Evolutionary conservation across 495 filamentous ascomycete species (phyloP), one percentile per base, ranked within the genome.

Genomic region (Schizothecium vesticola): DNA sequence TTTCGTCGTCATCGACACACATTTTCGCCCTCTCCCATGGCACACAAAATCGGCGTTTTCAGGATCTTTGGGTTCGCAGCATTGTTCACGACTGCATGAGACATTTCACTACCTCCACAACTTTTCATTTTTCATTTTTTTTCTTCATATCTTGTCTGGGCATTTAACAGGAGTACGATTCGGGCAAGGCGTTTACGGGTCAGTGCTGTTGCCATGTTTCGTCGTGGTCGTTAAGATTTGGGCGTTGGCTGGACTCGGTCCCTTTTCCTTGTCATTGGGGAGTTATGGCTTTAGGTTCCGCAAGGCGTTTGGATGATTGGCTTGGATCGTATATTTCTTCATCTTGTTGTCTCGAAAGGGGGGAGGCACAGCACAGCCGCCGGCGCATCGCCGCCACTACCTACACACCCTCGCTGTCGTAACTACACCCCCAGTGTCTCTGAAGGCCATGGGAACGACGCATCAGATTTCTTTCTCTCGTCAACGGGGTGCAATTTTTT

Each of bases 11-110:
- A 19, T 56, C 51, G 43, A 9, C 31, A 22, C 29, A 23, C 16
- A 24, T 26, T 23, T 26, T n/a, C 29, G 25, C 36, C 61, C 36
- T 23, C 19, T 63, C 31, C 25, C 28, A 19, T 24, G 29, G 61
- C 13, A 33, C 61, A 64, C 58, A 59, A 28, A 59, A 59, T 28
- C 26, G 64, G 36, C 11, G 56, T 56, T 64, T 51, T 51, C 43
- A 6, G 43, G 16, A 51, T 59, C 23, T 16, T 6, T 5, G 23
- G 23, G 24, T 19, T 28, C 26, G 58, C 23, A 16, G 58, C 67
- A 59, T 57, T 66, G 55, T 4, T 66, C 51, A 56, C 23, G 31
- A 51, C 56, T 60, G 64, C 64, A 65, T 61, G 63, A 70, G 24
- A 8, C 58, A 59, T 56, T 66, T 57, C 43, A 51, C 43, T 51